These are phyloP conservation scores for Pisolithus sp. DNA, from an alignment of 768 basidiomycete genomes.

Conservation along the genomic window DNA sequence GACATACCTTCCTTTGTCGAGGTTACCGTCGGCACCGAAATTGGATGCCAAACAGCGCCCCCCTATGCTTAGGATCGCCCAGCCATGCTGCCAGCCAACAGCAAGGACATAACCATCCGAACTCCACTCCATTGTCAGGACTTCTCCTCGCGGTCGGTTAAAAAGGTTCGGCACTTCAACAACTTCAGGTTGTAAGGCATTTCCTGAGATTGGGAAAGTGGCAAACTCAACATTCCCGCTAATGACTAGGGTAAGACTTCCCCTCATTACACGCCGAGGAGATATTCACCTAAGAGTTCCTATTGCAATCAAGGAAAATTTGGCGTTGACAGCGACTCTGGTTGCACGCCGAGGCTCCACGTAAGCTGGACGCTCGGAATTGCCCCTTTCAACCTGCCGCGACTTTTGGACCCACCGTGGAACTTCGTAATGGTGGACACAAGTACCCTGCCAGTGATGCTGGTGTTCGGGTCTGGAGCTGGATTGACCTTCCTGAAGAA, in stretches of 20 bases:
- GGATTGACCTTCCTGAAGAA: constrained; percentile 3
- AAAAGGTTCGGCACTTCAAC: constrained; percentile 60
- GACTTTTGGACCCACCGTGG: constrained; percentile 80
- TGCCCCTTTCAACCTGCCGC: constrained; percentile 47
- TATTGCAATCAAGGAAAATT: constrained; percentile 77
- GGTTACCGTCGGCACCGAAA: constrained; percentile 58
- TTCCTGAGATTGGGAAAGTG: constrained; percentile 60
- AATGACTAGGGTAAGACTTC: background rate
- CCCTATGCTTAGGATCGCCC: constrained; percentile 86
- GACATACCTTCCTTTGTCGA: constrained; percentile 45
- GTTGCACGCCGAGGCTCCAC: constrained; percentile 63
- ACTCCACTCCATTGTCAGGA: constrained; percentile 80
- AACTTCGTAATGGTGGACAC: constrained; percentile 67
- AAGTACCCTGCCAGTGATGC: constrained; percentile 65
- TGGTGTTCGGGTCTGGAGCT: constrained; percentile 7
- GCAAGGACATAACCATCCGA: constrained; percentile 94
- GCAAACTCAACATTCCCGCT: constrained; percentile 67
- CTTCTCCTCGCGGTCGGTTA: constrained; percentile 51
- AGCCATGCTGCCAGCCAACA: constrained; percentile 85
- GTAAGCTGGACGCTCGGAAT: constrained; percentile 36
- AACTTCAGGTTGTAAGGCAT: constrained; percentile 53
- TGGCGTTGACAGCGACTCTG: constrained; percentile 62
- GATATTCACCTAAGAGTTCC: constrained; percentile 59
- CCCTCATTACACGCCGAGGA: background rate
- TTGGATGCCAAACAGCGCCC: constrained; percentile 81